Base-by-base conservation (phyloP, 2,329 filamentous ascomycete genomes). In the Colletotrichum musicola region DNA sequence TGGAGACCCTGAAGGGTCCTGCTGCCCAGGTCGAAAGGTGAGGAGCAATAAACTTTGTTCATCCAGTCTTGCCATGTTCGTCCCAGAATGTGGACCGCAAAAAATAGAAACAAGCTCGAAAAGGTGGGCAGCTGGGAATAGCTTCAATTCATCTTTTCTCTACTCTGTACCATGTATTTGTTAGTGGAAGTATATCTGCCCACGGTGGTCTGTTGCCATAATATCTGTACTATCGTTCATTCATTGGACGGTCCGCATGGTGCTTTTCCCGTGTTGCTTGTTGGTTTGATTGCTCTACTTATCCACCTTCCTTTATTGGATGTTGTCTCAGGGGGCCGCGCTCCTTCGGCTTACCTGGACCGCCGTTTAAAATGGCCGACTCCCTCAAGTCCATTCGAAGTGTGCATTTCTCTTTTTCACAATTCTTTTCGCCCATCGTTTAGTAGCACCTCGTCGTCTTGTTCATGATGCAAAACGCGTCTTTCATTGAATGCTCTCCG, bases 1-100 rank as follows among this genome's bases (percentile, higher is more conserved):
- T 69, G 25, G n/a, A 68, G 67, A 68, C 67, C 57, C 53, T 58
- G 30, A 50, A 69, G 67, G 53, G 64, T 49, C 54, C 51, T 59
- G 25, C 30, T 54, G 55, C 46, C 53, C 30, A 58, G 54, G 67
- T 44, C 53, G n/a, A 40, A 47, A 62, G 35, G 55, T 20, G 20
- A 55, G 50, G n/a, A 42, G 53, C 25, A 35, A 42, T 51, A 35
- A 18, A 51, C 50, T 57, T 46, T 40, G 44, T 62, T 30, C n/a
- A n/a, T 20, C n/a, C 47, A 12, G 42, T n/a, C 40, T 64, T 50
- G 53, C 22, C 27, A 30, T 40, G 44, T 22, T 47, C 20, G 13
- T 54, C 47, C 64, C 35, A 66, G 42, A 40, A 59, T 27, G 49
- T 14, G 6, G 18, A 46, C 47, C 30, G 7, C 38, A 25, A 18